phyloP scores from a whole-genome alignment of 2,329 filamentous ascomycete genomes.

The Tetracladium maxilliforme region DNA sequence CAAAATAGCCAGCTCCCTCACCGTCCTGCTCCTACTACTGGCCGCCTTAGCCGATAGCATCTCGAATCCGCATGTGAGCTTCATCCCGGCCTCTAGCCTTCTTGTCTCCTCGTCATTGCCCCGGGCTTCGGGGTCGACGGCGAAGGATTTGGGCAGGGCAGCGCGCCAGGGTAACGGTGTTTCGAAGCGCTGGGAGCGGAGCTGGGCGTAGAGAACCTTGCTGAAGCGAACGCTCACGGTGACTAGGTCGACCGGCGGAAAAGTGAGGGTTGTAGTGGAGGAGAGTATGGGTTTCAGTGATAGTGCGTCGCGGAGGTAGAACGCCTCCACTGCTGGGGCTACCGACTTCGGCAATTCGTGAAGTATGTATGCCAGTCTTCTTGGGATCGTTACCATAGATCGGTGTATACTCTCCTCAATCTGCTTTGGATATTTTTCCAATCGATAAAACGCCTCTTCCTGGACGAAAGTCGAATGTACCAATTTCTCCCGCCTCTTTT shows the following conservation, averaged over 20 bases:
- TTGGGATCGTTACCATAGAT: conserved; percentile 58
- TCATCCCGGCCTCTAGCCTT: conserved; percentile 67
- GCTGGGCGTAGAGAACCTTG: conserved; percentile 77
- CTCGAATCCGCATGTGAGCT: conserved; percentile 79
- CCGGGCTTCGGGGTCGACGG: conserved; percentile 9
- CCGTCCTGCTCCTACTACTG: conserved; percentile 50
- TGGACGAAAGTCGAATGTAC: conserved; percentile 64
- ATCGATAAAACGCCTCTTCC: conserved; percentile 78
- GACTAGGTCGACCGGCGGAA: conserved; percentile 68
- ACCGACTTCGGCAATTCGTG: conserved; percentile 63
- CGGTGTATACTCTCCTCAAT: conserved; percentile 66
- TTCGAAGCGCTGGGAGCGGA: conserved; percentile 73
- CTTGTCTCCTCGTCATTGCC: conserved; percentile 9
- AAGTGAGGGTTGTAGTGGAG: conserved; percentile 36
- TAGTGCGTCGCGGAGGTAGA: conserved; percentile 79
- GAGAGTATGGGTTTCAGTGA: conserved; percentile 54
- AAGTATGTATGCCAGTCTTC: conserved; percentile 68
- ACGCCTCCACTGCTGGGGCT: conserved; percentile 74
- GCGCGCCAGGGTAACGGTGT: conserved; percentile 38
- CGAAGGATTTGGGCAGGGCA: conserved; percentile 11
- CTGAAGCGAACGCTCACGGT: conserved; percentile 71
- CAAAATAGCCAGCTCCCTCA: conserved; percentile 62
- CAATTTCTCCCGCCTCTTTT: conserved; percentile 37
- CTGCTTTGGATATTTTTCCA: conserved; percentile 69
- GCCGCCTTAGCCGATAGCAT: conserved; percentile 61